Conservation (phyloP, 169 alveolate species). For the Babesia ovata region DNA sequence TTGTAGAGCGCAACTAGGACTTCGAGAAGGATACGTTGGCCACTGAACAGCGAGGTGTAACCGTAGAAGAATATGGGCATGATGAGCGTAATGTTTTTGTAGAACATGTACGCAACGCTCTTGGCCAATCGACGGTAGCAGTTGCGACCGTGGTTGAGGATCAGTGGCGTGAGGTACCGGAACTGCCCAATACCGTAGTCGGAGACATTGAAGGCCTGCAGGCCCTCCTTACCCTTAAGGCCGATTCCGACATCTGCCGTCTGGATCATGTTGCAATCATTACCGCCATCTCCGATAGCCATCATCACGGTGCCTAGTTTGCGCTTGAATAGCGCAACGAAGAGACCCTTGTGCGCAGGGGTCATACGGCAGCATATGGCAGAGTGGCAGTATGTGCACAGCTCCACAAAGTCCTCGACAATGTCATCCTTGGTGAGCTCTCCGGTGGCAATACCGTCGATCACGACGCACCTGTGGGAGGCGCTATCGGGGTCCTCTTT, state of each 20-base stretch:
- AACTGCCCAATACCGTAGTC: constrained; percentile 90
- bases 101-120: constrained; percentile 94
- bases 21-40: constrained; percentile 92
- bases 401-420: constrained; percentile 30
- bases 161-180: constrained; percentile 81
- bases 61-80: constrained; percentile 93
- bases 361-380: constrained; percentile 68
- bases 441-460: constrained; percentile 40
- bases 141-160: constrained; percentile 89
- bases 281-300: constrained; percentile 99
- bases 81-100: constrained; percentile 93
- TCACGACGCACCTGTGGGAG: constrained; percentile 46
- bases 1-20: constrained; percentile 94
- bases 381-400: constrained; percentile 38
- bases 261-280: constrained; percentile 98
- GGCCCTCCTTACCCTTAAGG: constrained; percentile 95
- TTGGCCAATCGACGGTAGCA: constrained; percentile 91
- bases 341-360: constrained; percentile 59
- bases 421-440: constrained; percentile 15
- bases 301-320: constrained; percentile 34
- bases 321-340: constrained; percentile 38
- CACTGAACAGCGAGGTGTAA: constrained; percentile 88
- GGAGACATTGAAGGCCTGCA: constrained; percentile 91
- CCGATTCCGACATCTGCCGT: constrained; percentile 99
- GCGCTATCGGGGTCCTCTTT: constrained; percentile 11